Percentiles rank a stretch among this genome's conserved stretches.
These are phyloP conservation scores for Saccharomycopsis phalli DNA, from an alignment of 1,139 yeast genomes.

Conservation along the genomic window DNA sequence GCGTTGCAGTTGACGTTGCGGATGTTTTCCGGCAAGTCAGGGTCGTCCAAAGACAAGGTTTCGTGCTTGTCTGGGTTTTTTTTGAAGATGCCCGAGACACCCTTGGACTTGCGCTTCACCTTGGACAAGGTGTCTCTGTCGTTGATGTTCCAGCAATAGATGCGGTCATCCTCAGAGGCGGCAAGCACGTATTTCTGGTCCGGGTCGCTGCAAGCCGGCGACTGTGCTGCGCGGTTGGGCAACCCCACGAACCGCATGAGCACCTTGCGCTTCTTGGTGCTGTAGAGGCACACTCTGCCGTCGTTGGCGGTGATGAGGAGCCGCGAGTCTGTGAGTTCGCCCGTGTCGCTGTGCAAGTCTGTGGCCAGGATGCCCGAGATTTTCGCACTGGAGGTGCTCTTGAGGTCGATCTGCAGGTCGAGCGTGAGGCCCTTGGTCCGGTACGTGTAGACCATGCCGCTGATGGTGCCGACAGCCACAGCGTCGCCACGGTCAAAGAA, in stretches of 20 bases:
- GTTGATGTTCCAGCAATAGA: slow-evolving; percentile 54
- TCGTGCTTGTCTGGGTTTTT: background rate
- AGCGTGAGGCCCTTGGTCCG: slow-evolving; percentile 58
- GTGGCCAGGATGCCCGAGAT: slow-evolving; percentile 34
- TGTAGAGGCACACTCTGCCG: slow-evolving; percentile 60
- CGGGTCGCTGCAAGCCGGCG: slow-evolving; percentile 56
- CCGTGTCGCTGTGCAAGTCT: slow-evolving; percentile 21
- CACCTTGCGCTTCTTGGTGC: slow-evolving; percentile 44
- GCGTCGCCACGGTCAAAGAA: slow-evolving; percentile 63
- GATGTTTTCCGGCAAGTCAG: slow-evolving; percentile 26
- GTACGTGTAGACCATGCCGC: slow-evolving; percentile 57
- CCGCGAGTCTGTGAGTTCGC: slow-evolving; percentile 25
- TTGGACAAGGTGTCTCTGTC: slow-evolving; percentile 20
- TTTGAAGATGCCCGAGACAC: slow-evolving; percentile 9
- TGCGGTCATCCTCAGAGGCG: slow-evolving; percentile 65
- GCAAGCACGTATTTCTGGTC: slow-evolving; percentile 43
- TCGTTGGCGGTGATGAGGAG: slow-evolving; percentile 68
- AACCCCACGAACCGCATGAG: slow-evolving; percentile 69
- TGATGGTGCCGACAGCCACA: slow-evolving; percentile 72
- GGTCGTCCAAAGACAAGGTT: slow-evolving; percentile 6
- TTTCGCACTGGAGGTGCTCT: slow-evolving; percentile 34
- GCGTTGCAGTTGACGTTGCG: slow-evolving; percentile 50
- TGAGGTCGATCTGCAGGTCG: slow-evolving; percentile 46
- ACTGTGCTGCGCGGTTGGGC: slow-evolving; percentile 61
- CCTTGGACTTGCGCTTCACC: slow-evolving; percentile 7